Percentiles rank a stretch among this genome's conserved stretches.
Conservation (phyloP, 2,329 filamentous ascomycete species). For the Ceratocystis albifundus region DNA sequence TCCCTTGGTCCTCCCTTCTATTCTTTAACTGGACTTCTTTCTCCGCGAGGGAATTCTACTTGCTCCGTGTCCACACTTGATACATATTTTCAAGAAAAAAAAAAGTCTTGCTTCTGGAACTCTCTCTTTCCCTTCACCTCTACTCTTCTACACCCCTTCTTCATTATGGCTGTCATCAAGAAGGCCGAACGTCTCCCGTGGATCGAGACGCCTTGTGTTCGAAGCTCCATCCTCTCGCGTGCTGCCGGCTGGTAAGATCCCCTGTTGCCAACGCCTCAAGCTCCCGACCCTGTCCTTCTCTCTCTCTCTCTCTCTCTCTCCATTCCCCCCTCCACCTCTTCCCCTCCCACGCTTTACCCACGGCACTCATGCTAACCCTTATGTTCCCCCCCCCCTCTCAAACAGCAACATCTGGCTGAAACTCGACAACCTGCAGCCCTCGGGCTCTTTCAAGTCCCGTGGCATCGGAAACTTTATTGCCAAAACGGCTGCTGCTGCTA, state of each 20-base stretch:
- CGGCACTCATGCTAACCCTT: not conserved
- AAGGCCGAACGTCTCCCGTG: constrained; percentile 43
- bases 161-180: constrained; percentile 34
- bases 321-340: not conserved
- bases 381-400: not conserved
- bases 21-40: not conserved
- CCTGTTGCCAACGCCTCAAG: not conserved
- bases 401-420: constrained; percentile 65
- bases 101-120: not conserved
- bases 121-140: not conserved
- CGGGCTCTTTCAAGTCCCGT: constrained; percentile 72
- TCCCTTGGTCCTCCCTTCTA: not conserved
- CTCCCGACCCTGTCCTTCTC: not conserved
- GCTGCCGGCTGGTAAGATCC: constrained; percentile 56
- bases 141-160: not conserved
- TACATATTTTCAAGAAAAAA: too few species aligned
- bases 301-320: not conserved
- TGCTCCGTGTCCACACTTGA: too few species aligned
- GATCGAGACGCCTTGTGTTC: constrained; percentile 60
- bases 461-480: constrained; percentile 59
- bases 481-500: constrained; percentile 27
- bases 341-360: not conserved
- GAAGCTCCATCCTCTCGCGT: constrained; percentile 54
- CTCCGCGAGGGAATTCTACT: too few species aligned
- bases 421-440: constrained; percentile 69